These are phyloP conservation scores for Amoeboaphelidium protococcarum DNA, from an alignment of 371 early-diverging fungal species.

Conservation along the genomic window DNA sequence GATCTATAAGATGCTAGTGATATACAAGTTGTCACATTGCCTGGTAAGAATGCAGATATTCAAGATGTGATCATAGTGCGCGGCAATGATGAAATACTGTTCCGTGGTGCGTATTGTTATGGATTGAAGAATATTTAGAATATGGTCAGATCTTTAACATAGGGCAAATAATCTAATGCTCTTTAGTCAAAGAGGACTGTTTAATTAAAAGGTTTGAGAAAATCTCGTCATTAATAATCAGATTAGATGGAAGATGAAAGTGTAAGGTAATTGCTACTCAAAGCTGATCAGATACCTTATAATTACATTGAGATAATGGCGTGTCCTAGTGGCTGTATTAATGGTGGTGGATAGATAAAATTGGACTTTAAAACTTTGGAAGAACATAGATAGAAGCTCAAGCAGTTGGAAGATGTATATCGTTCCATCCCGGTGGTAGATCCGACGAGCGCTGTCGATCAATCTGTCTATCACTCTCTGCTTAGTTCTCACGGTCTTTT, in stretches of 20 bases:
- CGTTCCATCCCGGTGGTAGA: too few species aligned
- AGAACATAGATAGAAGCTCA: too few species aligned
- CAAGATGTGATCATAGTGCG: conserved; percentile 21
- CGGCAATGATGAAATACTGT: conserved; percentile 43
- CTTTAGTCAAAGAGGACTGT: neutral
- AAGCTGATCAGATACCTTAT: conserved; percentile 29
- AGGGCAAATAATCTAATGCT: neutral
- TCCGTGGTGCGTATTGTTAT: conserved; percentile 58
- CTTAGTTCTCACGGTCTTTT: too few species aligned
- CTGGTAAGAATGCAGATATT: conserved; percentile 6
- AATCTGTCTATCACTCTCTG: too few species aligned
- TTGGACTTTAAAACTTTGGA: too few species aligned
- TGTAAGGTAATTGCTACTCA: conserved; percentile 12
- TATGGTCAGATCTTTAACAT: conserved; percentile 36
- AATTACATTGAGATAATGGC: conserved; percentile 94
- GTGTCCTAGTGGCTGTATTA: conserved; percentile 71
- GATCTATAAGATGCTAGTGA: conserved; percentile 30
- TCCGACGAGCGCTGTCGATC: too few species aligned
- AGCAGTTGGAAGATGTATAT: too few species aligned
- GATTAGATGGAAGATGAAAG: neutral
- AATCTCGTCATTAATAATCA: neutral
- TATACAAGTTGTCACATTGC: neutral
- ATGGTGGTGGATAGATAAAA: conserved; percentile 66
- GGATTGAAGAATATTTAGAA: conserved; percentile 94
- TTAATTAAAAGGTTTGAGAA: neutral